Evolutionary conservation across 2,329 filamentous ascomycete genomes (phyloP).

Genomic region (Alternaria rosae): DNA sequence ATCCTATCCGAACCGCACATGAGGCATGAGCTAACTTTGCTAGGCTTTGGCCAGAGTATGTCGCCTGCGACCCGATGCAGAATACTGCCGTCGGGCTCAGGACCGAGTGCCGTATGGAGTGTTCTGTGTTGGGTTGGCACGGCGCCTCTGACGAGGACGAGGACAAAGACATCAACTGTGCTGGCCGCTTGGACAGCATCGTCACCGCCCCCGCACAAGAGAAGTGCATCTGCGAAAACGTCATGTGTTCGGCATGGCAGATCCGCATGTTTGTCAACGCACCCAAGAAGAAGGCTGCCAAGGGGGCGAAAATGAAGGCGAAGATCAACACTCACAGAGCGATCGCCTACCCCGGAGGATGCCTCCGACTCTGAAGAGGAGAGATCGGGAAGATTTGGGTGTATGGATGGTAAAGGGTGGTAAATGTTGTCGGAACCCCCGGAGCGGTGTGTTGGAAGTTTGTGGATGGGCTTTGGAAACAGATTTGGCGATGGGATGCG

Average conservation of each 20-base stretch:
- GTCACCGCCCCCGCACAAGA: slow-evolving; percentile 42
- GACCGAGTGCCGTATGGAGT: background rate
- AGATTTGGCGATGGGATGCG: background rate
- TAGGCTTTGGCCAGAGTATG: background rate
- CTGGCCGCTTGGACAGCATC: slow-evolving; percentile 38
- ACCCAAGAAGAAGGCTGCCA: too few species aligned
- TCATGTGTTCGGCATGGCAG: slow-evolving; percentile 46
- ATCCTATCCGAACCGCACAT: background rate
- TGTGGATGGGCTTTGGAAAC: background rate
- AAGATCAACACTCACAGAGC: too few species aligned
- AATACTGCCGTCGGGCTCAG: background rate
- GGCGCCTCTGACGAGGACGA: background rate
- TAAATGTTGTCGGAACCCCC: background rate
- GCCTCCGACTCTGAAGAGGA: too few species aligned
- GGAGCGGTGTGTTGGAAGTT: background rate
- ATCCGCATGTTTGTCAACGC: slow-evolving; percentile 50
- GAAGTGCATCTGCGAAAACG: slow-evolving; percentile 49
- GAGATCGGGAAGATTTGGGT: too few species aligned
- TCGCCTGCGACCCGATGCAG: background rate
- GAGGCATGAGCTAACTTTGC: background rate
- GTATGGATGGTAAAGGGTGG: background rate
- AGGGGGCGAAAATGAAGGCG: too few species aligned
- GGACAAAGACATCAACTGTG: slow-evolving; percentile 40
- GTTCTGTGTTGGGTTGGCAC: background rate
- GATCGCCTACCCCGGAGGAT: too few species aligned